A percentile compares a stretch with the other conserved stretches of the same genome.
These are phyloP conservation scores for Neoascochyta sp. DNA, from an alignment of 2,329 filamentous ascomycete species.

Conservation along the genomic window DNA sequence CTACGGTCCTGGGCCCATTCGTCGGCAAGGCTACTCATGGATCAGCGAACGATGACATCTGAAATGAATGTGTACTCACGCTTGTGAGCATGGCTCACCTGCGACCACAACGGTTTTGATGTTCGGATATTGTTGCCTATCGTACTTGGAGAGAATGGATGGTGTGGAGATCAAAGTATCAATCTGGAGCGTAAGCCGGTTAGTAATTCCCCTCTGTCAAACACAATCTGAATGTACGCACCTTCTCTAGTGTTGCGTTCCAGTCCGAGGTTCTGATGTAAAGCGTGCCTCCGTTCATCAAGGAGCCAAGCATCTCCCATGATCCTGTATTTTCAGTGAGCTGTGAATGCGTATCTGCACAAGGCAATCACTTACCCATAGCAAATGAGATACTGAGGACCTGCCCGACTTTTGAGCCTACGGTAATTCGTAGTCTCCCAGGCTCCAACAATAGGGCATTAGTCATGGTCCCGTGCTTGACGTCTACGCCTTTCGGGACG, in stretches of 20 bases:
- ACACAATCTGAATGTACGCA: slow-evolving; percentile 23
- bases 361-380: slow-evolving; percentile 59
- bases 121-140: slow-evolving; percentile 47
- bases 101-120: slow-evolving; percentile 54
- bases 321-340: slow-evolving; percentile 43
- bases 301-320: slow-evolving; percentile 56
- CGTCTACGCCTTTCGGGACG: slow-evolving; percentile 57
- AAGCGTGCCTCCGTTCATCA: slow-evolving; percentile 57
- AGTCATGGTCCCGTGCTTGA: slow-evolving; percentile 54
- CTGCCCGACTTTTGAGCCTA: slow-evolving; percentile 53
- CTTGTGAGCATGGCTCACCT: slow-evolving; percentile 51
- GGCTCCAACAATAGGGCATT: slow-evolving; percentile 53
- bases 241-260: slow-evolving; percentile 47
- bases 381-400: slow-evolving; percentile 59
- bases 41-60: neutral
- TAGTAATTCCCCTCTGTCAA: neutral
- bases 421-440: slow-evolving; percentile 49
- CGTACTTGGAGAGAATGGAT: slow-evolving; percentile 53
- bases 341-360: too few relatives aligned
- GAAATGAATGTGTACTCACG: slow-evolving; percentile 29
- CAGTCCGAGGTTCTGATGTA: slow-evolving; percentile 52
- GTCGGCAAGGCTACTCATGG: slow-evolving; percentile 46
- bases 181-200: slow-evolving; percentile 32
- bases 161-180: slow-evolving; percentile 56
- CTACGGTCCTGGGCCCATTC: slow-evolving; percentile 48